Evolutionary conservation across 2,329 filamentous ascomycete genomes (phyloP), one percentile per base, ranked within the genome.

Genomic region (Cadophora luteo-olivacea): DNA sequence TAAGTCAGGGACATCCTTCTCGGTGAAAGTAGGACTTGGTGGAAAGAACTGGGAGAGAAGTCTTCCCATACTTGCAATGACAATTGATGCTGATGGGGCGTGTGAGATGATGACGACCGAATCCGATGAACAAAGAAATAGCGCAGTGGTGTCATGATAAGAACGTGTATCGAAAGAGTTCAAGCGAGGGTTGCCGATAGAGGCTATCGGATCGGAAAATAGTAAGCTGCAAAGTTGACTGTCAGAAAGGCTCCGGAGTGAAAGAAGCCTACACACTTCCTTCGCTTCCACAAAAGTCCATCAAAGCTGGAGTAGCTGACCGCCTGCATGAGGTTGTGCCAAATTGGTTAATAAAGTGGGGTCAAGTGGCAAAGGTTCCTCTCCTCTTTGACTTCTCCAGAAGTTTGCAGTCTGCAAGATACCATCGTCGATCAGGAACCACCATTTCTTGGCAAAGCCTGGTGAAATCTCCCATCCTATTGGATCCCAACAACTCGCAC

Each of bases 21-120:
- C 80, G 4, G 82, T 83, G 62, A 84, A 79, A 1, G 76, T 72
- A 7, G 83, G 82, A 16, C 69, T 70, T 7, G 79, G 77, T 6
- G 78, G 78, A 64, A 78, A 79, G 8, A 74, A 72, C 52, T 74
- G 72, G 1, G 65, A 68, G 32, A 66, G n/a, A n/a, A 55, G 19
- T 45, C 11, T 38, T 14, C 64, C 66, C 62, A 70, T 68, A 61
- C 9, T 64, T 45, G 5, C 45, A 19, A 14, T 45, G 41, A 45
- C 41, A 14, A 45, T 16, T 16, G 41, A 19, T 45, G 41, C 41
- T 45, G 4, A 19, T 14, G 14, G 41, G 41, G 41, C 4, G 12
- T 45, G 41, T 45, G 12, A 19, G 16, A 45, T 11, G 41, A 45
- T 19, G 41, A 45, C 16, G 41, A 16, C 12, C 16, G 41, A 45